A percentile compares a stretch with the other conserved stretches of the same genome.
Evolutionary conservation across 805 yeast genomes (phyloP).

Genomic region (Ogataea philodendri): DNA sequence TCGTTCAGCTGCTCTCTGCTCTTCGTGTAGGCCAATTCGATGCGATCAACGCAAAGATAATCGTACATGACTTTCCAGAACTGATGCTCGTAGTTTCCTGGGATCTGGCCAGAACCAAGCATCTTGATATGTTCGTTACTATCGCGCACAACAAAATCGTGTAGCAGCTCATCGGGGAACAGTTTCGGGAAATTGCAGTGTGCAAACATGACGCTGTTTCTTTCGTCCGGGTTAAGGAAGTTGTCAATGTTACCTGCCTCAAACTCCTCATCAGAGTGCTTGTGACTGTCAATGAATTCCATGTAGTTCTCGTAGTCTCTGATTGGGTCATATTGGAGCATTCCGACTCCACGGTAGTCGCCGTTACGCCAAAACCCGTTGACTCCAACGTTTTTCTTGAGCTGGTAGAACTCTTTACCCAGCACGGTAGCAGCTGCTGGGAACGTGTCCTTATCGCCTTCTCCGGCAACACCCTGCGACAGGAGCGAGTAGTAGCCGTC

Average conservation of each 20-base stretch:
- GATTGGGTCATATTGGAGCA: constrained; percentile 49
- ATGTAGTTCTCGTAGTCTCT: constrained; percentile 32
- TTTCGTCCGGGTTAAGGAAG: constrained; percentile 23
- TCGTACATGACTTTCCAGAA: constrained; percentile 25
- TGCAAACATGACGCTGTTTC: constrained; percentile 26
- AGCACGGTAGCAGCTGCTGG: constrained; percentile 63
- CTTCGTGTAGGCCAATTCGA: constrained; percentile 19
- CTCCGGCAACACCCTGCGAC: constrained; percentile 65
- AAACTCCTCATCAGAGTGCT: constrained; percentile 19
- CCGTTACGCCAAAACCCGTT: constrained; percentile 39
- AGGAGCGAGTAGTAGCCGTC: constrained; percentile 55
- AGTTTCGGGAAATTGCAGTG: constrained; percentile 51
- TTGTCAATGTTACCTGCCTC: constrained; percentile 13
- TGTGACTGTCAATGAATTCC: constrained; percentile 21
- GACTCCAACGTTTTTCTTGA: constrained; percentile 49
- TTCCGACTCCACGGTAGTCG: constrained; percentile 42
- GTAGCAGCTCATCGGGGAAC: constrained; percentile 43
- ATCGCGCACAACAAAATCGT: constrained; percentile 19
- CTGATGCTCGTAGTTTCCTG: constrained; percentile 21
- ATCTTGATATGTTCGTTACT: constrained; percentile 16
- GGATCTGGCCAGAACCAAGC: constrained; percentile 14
- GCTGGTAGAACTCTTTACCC: constrained; percentile 51
- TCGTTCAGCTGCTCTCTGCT: constrained; percentile 10
- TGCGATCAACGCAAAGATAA: constrained; percentile 17
- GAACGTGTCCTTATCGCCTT: constrained; percentile 80